Base-by-base conservation (phyloP, 176 grass and related monocot genomes). In the Microstegium vimineum region DNA sequence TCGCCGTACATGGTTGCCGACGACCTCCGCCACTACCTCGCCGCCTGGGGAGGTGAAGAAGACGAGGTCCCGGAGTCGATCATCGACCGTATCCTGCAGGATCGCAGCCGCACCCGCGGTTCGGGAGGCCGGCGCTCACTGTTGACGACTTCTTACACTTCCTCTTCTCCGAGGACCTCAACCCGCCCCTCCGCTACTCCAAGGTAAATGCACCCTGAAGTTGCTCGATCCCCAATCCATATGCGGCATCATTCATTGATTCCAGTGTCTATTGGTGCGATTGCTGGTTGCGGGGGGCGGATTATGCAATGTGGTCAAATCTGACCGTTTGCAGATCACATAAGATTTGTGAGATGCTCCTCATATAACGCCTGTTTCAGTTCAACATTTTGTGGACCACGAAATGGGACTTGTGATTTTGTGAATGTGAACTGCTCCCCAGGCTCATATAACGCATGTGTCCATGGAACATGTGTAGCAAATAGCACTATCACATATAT, bases 151-250 rank as follows among this genome's bases (percentile, higher is more conserved):
- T 98, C 82, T 86, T 84, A 57, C 83, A 84, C 67, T 93, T 88
- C 62, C 89, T 98, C 35, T 91, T 93, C 82, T 98, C 93, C 37
- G 84, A 77, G 72, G 93, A 91, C 23, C 86, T 98, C 34, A 98
- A 98, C 76, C 90, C 90, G 38, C 88, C 95, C 67, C 80, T 90
- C 54, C 43, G 73, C 69, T 28, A 41, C 34, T 66, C 86, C 15
- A 80, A 94, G 84, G 92, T 91, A 81, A 36, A 16, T 1, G 8
- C 38, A 70, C 30, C 66, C 37, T 5, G 32, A 26, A 69, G 7
- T 8, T 16, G 41, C 49, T 79, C 17, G 76, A 23, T 23, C 52
- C 23, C 75, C 40, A 34, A 26, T 43, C 23, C 11, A 25, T 64
- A 65, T 82, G 42, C 10, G 5, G n/a, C 27, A 74, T 6, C 28